Base-by-base conservation (phyloP, 2,329 filamentous ascomycete genomes). In the Nectriaceae sp. region DNA sequence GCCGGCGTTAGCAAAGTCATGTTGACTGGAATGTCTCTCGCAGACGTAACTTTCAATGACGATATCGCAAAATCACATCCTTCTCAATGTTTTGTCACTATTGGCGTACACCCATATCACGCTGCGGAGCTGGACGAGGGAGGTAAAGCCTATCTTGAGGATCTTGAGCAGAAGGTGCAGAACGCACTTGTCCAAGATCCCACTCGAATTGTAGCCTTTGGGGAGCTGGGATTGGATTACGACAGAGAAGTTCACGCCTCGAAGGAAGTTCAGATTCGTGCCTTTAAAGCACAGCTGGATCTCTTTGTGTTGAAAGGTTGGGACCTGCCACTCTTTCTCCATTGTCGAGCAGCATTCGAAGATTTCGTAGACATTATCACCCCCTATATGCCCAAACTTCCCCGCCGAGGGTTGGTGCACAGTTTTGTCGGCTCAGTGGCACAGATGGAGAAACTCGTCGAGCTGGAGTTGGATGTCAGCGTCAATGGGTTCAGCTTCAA, bases 101-200 rank as follows among this genome's bases (percentile, higher is more conserved):
- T 79, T 10, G 76, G 77, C 2, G 67, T 79, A 3, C 77, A 79
- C 47, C 76, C 76, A 0, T 79, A 80, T 46, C 74, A 80, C 40
- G 76, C 74, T 0, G 57, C 57, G 0, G 74, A 78, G 47, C 69
- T 75, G 1, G 71, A 73, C 5, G 47, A 56, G 8, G 60, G 60
- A 19, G 60, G 62, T 3, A 51, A 60, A 40, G 38, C 55, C 10
- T 60, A 63, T 24, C 47, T 63, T 11, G 45, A 44, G 10, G 50
- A 59, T 21, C 37, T 63, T n/a, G 59, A 55, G 42, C 49, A 54
- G 20, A 55, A 55, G 21, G 61, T 63, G 3, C 57, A 61, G 20
- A 48, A 46, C 10, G 61, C 63, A 0, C 50, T 68, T 2, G 50
- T 56, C 1, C 55, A 65, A 15, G 36, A 61, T 2, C 43, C 56